These are phyloP conservation scores for Amphirosellinia nigrospora DNA, from an alignment of 495 filamentous ascomycete species.

Conservation along the genomic window DNA sequence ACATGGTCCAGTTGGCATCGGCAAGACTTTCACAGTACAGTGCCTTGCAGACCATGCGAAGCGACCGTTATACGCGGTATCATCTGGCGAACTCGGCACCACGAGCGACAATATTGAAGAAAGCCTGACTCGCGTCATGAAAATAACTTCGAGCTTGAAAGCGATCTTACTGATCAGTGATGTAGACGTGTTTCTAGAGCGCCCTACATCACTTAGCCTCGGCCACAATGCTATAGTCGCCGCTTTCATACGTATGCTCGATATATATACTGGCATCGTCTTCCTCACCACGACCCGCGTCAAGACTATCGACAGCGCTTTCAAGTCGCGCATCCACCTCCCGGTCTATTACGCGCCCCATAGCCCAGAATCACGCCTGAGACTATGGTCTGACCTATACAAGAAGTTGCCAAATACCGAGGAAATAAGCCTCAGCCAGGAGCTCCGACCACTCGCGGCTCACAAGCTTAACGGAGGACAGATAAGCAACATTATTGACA, in stretches of 20 bases:
- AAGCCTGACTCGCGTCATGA: constrained; percentile 55
- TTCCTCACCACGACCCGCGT: constrained; percentile 17
- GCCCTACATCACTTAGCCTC: constrained; percentile 48
- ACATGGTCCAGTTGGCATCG: constrained; percentile 46
- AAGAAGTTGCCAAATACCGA: background rate
- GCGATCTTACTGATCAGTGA: constrained; percentile 60
- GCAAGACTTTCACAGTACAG: constrained; percentile 50
- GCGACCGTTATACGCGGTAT: constrained; percentile 61
- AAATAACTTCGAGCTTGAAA: constrained; percentile 54
- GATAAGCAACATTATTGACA: constrained; percentile 69
- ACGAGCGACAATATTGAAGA: constrained; percentile 38
- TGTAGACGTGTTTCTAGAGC: constrained; percentile 56
- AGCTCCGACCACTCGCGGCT: constrained; percentile 50
- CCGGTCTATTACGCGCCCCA: constrained; percentile 50
- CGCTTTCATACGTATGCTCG: constrained; percentile 44
- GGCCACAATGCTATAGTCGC: constrained; percentile 52
- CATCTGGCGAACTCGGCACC: constrained; percentile 59
- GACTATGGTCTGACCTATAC: constrained; percentile 58
- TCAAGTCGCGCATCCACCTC: constrained; percentile 44
- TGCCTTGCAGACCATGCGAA: constrained; percentile 58
- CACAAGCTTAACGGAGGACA: constrained; percentile 63
- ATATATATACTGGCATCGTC: constrained; percentile 5
- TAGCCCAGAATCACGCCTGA: constrained; percentile 32
- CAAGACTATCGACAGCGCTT: background rate
- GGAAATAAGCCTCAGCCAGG: constrained; percentile 47